Base-by-base conservation (phyloP, 345 rosid species). In the Gossypium mustelinum region DNA sequence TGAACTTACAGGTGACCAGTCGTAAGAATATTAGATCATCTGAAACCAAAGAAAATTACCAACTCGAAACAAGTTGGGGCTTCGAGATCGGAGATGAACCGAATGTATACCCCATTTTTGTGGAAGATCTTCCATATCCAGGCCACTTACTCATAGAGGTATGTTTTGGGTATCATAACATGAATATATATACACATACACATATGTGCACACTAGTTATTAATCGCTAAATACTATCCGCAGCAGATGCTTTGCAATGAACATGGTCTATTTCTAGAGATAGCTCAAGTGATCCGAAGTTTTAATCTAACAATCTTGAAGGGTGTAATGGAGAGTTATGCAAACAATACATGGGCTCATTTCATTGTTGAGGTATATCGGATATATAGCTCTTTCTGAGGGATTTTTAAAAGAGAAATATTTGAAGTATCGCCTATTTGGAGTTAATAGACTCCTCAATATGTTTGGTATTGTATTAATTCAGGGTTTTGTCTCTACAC, bases 181-280 rank as follows among this genome's bases (percentile, higher is more conserved):
- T 34, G 41, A 34, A 34, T 6, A 34, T 34, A 34, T 34, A 34
- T 34, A 5, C 0, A 5, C 41, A 34, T 5, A 34, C 41, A 34
- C 41, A 29, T 29, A 34, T 34, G 41, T 34, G 6, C 1, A 34
- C 41, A 34, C 41, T 34, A 6, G 41, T 5, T 5, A 47, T 39
- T 41, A 64, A 64, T 17, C 43, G 4, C 50, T 64, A 39, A 64
- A 64, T 34, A 34, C 41, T 5, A 34, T 17, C 57, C 12, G 9
- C 22, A 68, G 69, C 89, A 90, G 94, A 84, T 90, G 88, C 81
- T 88, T 13, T 90, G 94, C 76, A 68, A 82, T 1, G 92, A 88
- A 43, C 85, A 76, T 13, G 79, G 83, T 2, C 56, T 86, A 9
- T 88, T 88, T 74, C 61, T 88, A 13, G 92, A 90, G 81, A 85